Percentiles rank a stretch among this genome's conserved stretches.
Evolutionary conservation across 2,329 filamentous ascomycete genomes (phyloP).

Genomic region (Alternaria atra): DNA sequence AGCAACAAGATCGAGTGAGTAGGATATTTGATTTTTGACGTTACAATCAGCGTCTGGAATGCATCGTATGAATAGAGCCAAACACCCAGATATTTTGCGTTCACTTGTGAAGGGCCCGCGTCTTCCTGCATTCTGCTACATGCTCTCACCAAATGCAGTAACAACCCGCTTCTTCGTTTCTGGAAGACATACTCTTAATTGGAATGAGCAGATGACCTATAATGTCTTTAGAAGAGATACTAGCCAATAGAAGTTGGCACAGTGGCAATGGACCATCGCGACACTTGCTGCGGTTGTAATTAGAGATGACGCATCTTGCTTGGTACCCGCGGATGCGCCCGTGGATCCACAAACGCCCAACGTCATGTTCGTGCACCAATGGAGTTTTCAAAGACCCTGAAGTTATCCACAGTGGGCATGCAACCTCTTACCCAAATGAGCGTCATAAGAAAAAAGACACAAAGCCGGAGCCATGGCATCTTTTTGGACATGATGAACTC

Average conservation of each 20-base stretch:
- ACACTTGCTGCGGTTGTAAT: neutral
- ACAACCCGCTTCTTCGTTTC: neutral
- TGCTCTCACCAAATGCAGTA: neutral
- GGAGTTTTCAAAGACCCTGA: slow-evolving; percentile 1
- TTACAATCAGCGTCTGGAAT: neutral
- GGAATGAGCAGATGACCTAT: neutral
- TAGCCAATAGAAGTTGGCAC: neutral
- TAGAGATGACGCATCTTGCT: slow-evolving; percentile 13
- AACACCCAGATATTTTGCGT: neutral
- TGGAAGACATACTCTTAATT: neutral
- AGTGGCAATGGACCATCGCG: neutral
- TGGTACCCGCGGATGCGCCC: neutral
- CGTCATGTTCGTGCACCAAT: slow-evolving; percentile 9
- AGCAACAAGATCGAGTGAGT: neutral
- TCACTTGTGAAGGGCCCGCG: neutral
- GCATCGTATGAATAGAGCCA: neutral
- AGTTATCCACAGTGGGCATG: neutral
- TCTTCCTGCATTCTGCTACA: neutral
- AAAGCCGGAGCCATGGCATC: neutral
- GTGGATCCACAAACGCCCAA: slow-evolving; percentile 3
- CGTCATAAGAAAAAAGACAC: neutral
- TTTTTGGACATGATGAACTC: neutral
- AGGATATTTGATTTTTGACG: neutral
- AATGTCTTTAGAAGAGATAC: neutral
- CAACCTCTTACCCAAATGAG: neutral